Base-by-base conservation (phyloP, 352 stramenopile species). In the Halophytophthora batemanensis region DNA sequence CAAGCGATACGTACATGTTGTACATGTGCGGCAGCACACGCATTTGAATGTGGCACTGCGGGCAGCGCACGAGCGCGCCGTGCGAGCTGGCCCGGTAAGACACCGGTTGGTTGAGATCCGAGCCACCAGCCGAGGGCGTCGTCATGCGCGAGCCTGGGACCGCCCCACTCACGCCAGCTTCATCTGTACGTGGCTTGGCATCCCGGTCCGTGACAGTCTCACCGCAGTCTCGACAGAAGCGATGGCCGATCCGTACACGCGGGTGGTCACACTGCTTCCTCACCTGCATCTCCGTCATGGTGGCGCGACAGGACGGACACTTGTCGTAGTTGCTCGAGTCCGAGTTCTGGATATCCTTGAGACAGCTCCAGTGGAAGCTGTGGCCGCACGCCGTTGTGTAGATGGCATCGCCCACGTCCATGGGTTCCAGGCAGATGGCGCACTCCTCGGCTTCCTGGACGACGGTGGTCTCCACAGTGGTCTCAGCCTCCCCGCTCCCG, bases 31-130 rank as follows among this genome's bases (percentile, higher is more conserved):
- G 83, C 2, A 93, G 69, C 41, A 93, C 83, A 17, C 83, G 78
- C 81, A 93, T 91, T 55, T 93, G 80, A 53, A 93, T 92, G 31
- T 90, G 83, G 50, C 83, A 93, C 52, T 90, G 78, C 10, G 83
- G 83, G 56, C 83, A 93, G 18, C 79, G 80, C 45, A 93, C 83
- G 31, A 93, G 76, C 18, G 83, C 83, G n/a, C 83, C 83, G 43
- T 93, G 79, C n/a, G 77, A 85, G 43, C 77, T 85, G 10, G 78
- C 81, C 25, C 83, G 75, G 45, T 92, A 93, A 2, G 83, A 92
- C 21, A 84, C 69, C 2, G 76, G 75, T 33, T 80, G 72, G 37
- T 74, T 77, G 23, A 64, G 10, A 19, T 62, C 48, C 0, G 63
- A 45, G 15, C 31, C 33, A 15, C 35, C 43, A 19, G n/a, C 13